phyloP scores from a whole-genome alignment of 148 eudicot genomes.

The Camellia sinensis region DNA sequence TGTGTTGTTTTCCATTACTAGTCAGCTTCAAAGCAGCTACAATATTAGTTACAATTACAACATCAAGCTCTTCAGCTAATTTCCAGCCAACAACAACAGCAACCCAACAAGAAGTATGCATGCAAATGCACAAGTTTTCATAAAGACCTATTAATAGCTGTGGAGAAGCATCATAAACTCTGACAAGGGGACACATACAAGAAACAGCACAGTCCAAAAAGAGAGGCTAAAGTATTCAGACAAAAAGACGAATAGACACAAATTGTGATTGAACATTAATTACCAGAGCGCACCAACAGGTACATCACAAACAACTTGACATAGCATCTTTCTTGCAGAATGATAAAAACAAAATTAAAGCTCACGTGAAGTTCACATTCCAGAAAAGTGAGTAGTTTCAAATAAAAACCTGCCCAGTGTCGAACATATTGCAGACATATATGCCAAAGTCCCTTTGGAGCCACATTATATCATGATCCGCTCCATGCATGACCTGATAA shows the following conservation, averaged over 20 bases:
- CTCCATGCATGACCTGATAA: slow-evolving; percentile 92
- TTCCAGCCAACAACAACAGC: slow-evolving; percentile 2
- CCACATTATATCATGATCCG: slow-evolving; percentile 93
- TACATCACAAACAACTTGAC: background rate
- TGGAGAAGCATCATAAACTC: background rate
- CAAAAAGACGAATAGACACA: background rate
- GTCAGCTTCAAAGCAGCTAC: background rate
- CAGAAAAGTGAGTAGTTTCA: slow-evolving; percentile 1
- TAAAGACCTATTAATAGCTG: background rate
- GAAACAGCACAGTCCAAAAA: background rate
- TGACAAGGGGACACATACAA: background rate
- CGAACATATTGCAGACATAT: slow-evolving; percentile 92
- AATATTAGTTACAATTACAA: background rate
- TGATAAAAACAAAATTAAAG: background rate
- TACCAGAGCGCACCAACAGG: background rate
- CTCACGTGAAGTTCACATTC: background rate
- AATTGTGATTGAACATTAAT: background rate
- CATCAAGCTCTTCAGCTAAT: background rate
- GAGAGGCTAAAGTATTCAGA: background rate
- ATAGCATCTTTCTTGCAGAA: background rate
- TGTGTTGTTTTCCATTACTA: slow-evolving; percentile 2
- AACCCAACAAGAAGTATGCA: background rate
- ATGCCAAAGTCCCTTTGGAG: slow-evolving; percentile 95
- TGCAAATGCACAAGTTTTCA: too few relatives aligned
- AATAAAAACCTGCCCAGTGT: slow-evolving; percentile 66